Conservation (phyloP, 2,329 filamentous ascomycete genomes). For the Hypoxylon sp. region DNA sequence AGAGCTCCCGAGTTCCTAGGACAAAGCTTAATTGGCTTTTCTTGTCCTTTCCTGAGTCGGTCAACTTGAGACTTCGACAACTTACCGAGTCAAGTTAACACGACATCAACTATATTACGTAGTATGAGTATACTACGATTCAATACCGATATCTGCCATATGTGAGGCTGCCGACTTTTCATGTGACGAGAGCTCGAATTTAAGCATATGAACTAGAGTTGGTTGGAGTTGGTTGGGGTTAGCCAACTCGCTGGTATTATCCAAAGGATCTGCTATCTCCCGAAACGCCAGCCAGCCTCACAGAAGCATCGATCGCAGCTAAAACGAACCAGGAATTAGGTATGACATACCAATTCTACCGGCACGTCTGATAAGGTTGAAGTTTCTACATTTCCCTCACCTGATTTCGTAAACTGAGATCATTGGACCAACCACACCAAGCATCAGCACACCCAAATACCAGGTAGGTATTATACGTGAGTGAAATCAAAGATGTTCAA, state of each 20-base stretch:
- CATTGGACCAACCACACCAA: background rate
- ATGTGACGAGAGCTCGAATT: background rate
- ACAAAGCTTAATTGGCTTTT: slow-evolving; percentile 36
- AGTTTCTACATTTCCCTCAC: background rate
- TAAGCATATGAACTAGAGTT: background rate
- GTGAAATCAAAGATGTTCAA: background rate
- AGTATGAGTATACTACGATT: slow-evolving; percentile 14
- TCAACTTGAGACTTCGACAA: slow-evolving; percentile 13
- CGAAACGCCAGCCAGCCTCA: background rate
- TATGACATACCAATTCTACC: background rate
- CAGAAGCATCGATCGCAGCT: background rate
- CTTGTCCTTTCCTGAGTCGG: slow-evolving; percentile 22
- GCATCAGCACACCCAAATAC: background rate
- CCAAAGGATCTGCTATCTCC: background rate
- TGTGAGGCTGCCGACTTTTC: background rate
- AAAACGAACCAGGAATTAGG: background rate
- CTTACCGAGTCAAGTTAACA: slow-evolving; percentile 20
- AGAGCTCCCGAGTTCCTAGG: slow-evolving; percentile 1
- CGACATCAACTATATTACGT: slow-evolving; percentile 7
- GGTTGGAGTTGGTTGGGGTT: background rate
- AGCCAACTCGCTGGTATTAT: background rate
- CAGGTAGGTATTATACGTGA: too few relatives aligned
- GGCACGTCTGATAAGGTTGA: background rate
- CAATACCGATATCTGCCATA: slow-evolving; percentile 2
- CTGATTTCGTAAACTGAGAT: background rate